phyloP scores from a whole-genome alignment of 352 stramenopile species.

The Phytophthora macrochlamydospora region DNA sequence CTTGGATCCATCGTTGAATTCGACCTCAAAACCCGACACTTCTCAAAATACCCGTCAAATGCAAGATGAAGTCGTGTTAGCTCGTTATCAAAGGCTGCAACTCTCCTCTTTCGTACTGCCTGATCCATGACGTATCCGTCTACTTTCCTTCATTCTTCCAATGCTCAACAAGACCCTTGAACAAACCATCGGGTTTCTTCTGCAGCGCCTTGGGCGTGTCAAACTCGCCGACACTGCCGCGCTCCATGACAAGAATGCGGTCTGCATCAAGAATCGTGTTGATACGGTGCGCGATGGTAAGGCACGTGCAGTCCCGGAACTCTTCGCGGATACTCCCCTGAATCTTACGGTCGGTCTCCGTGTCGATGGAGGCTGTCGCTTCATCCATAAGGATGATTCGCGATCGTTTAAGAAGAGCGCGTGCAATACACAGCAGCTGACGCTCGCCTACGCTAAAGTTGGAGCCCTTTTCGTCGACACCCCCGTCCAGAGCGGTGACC shows the following conservation, averaged over 20 bases:
- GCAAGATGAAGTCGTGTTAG: slow-evolving; percentile 7
- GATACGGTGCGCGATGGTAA: slow-evolving; percentile 98
- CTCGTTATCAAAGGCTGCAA: slow-evolving; percentile 8
- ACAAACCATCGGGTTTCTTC: slow-evolving; percentile 71
- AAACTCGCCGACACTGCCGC: slow-evolving; percentile 93
- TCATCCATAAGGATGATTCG: slow-evolving; percentile 98
- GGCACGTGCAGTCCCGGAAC: slow-evolving; percentile 92
- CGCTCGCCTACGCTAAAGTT: slow-evolving; percentile 97
- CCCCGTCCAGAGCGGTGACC: slow-evolving; percentile 49
- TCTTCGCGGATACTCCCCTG: slow-evolving; percentile 92
- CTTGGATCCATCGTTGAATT: too few relatives aligned
- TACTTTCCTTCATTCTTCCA: slow-evolving; percentile 69
- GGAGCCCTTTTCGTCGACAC: slow-evolving; percentile 87
- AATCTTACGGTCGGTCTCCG: slow-evolving; percentile 90
- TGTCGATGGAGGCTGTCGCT: slow-evolving; percentile 93
- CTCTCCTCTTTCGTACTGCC: not conserved
- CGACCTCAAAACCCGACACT: too few relatives aligned
- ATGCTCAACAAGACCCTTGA: slow-evolving; percentile 77
- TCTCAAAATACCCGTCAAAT: slow-evolving; percentile 23
- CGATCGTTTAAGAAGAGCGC: slow-evolving; percentile 92
- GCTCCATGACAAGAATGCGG: slow-evolving; percentile 95
- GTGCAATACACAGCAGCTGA: slow-evolving; percentile 95
- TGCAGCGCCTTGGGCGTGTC: slow-evolving; percentile 86
- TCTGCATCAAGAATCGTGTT: slow-evolving; percentile 97
- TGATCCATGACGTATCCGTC: not conserved